These are phyloP conservation scores for Gaultheria prostrata DNA, from an alignment of 148 eudicot genomes.

Conservation along the genomic window DNA sequence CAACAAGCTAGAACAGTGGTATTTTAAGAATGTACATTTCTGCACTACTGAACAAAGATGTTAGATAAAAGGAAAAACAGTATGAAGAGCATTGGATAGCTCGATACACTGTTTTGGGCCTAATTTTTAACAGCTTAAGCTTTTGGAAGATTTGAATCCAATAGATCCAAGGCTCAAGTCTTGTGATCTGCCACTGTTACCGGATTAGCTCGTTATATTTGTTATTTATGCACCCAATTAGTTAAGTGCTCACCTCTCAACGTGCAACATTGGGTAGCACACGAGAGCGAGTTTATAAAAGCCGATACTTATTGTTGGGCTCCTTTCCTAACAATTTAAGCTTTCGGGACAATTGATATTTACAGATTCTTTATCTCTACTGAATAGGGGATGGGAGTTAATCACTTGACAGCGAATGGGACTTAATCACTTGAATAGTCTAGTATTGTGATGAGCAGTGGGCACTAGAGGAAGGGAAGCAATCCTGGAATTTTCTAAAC, in stretches of 20 bases:
- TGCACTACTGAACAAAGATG: neutral
- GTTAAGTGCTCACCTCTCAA: neutral
- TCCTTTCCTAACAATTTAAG: neutral
- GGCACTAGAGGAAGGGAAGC: neutral
- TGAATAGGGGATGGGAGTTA: neutral
- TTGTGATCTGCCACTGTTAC: neutral
- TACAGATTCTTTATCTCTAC: neutral
- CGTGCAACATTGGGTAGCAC: neutral
- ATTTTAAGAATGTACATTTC: neutral
- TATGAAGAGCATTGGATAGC: neutral
- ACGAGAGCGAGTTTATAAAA: neutral
- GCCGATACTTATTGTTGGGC: neutral
- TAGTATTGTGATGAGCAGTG: neutral
- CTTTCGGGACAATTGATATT: neutral
- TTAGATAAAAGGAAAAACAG: neutral
- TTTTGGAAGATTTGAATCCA: neutral
- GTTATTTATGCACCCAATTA: conserved; percentile 1
- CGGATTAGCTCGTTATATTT: neutral
- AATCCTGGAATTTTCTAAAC: neutral
- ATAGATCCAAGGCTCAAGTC: neutral
- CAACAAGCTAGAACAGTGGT: neutral
- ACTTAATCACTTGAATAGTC: neutral
- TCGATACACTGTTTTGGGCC: neutral
- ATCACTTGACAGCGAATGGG: too few species aligned
- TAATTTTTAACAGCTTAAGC: neutral